These are phyloP conservation scores for Pseudomicrostroma phylloplanum DNA, from an alignment of 1,284 basidiomycete species.

Conservation along the genomic window DNA sequence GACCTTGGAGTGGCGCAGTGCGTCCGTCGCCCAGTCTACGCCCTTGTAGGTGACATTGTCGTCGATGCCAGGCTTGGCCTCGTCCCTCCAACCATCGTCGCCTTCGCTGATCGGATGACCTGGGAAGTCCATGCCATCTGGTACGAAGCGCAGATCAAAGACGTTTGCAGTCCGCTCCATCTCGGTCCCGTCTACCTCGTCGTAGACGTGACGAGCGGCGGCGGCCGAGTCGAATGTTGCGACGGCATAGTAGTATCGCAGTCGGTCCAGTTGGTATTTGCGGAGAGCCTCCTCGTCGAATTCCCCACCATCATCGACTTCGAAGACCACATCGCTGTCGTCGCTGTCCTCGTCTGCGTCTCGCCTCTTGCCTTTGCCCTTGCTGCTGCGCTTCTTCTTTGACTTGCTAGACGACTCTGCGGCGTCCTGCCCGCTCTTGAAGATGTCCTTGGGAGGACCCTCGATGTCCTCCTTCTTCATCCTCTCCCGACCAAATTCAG, in stretches of 20 bases:
- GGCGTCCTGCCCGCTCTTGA: constrained; percentile 50
- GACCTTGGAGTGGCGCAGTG: constrained; percentile 95
- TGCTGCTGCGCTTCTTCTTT: constrained; percentile 38
- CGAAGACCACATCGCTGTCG: constrained; percentile 50
- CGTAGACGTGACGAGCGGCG: constrained; percentile 73
- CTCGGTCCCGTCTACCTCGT: constrained; percentile 88
- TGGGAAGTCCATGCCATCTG: constrained; percentile 75
- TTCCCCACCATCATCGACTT: constrained; percentile 49
- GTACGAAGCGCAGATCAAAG: constrained; percentile 67
- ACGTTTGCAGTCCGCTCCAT: constrained; percentile 94
- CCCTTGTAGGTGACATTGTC: constrained; percentile 64
- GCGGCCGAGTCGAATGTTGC: constrained; percentile 77
- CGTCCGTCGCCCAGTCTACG: constrained; percentile 89
- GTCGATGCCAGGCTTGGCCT: constrained; percentile 65
- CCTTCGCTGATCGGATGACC: constrained; percentile 52
- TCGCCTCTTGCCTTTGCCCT: constrained; percentile 45
- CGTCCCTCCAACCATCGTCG: constrained; percentile 60
- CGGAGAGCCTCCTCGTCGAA: constrained; percentile 77
- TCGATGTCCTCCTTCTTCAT: constrained; percentile 81
- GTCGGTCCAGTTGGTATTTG: constrained; percentile 85
- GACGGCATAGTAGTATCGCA: constrained; percentile 94
- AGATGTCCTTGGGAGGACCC: constrained; percentile 82
- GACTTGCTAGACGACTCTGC: constrained; percentile 40
- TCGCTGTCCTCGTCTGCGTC: constrained; percentile 64
- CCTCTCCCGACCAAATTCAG: constrained; percentile 83